Evolutionary conservation across 768 basidiomycete genomes (phyloP).

Genomic region (Leccinellum luteum): DNA sequence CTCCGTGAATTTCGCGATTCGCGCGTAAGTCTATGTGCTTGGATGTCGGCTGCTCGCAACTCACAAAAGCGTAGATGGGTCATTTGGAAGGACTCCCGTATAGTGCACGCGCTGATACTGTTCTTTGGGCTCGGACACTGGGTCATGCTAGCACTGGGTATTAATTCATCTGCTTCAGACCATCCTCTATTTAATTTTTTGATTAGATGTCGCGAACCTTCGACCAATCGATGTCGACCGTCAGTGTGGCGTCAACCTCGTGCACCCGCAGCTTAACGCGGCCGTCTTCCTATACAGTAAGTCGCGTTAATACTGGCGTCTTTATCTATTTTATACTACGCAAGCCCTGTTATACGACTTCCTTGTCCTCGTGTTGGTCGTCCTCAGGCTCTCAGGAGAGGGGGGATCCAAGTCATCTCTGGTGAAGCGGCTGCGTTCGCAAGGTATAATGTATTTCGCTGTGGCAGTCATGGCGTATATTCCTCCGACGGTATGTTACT

Average conservation of each 20-base stretch:
- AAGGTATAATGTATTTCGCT: conserved; percentile 21
- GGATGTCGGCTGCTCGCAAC: not conserved
- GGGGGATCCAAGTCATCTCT: conserved; percentile 13
- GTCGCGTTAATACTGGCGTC: not conserved
- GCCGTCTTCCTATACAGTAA: conserved; percentile 19
- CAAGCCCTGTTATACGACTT: conserved; percentile 22
- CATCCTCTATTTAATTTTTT: not conserved
- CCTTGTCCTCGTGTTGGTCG: conserved; percentile 16
- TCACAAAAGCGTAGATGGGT: conserved; percentile 21
- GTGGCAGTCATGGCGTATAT: conserved; percentile 18
- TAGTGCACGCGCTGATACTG: conserved; percentile 14
- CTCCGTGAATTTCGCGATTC: conserved; percentile 29
- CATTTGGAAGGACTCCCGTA: conserved; percentile 21
- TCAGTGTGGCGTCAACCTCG: not conserved
- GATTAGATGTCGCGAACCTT: conserved; percentile 15
- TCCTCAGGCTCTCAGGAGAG: conserved; percentile 14
- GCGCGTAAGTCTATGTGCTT: conserved; percentile 17
- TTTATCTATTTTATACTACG: not conserved
- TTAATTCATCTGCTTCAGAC: not conserved
- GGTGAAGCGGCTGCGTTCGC: conserved; percentile 11
- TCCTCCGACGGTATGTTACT: conserved; percentile 5
- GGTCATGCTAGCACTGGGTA: conserved; percentile 19
- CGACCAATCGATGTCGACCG: not conserved
- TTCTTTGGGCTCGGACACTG: conserved; percentile 19
- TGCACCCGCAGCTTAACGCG: conserved; percentile 1